phyloP scores from a whole-genome alignment of 2,329 filamentous ascomycete genomes.

The Sodiomyces alkalinus region DNA sequence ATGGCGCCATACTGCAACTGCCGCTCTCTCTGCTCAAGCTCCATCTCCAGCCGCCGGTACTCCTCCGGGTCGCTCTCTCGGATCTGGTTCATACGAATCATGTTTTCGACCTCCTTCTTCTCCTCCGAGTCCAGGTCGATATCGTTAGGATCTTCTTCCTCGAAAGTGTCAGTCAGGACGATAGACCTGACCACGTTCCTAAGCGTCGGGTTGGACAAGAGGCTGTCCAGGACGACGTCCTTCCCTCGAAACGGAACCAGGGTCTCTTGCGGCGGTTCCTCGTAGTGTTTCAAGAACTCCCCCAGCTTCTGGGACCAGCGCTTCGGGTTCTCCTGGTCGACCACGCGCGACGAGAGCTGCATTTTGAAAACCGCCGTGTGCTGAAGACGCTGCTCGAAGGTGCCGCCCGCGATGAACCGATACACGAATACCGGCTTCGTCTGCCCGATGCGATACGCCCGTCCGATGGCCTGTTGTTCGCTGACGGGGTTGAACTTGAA shows the following conservation, averaged over 20 bases:
- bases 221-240: constrained; percentile 42
- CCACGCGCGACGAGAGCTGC: constrained; percentile 62
- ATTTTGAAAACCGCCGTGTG: constrained; percentile 69
- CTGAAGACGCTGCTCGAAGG: constrained; percentile 61
- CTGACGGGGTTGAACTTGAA: constrained; percentile 65
- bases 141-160: constrained; percentile 49
- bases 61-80: constrained; percentile 17
- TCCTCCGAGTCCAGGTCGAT: constrained; percentile 44
- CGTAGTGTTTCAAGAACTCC: constrained; percentile 45
- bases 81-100: constrained; percentile 17
- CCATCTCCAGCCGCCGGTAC: constrained; percentile 12
- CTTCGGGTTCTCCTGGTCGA: constrained; percentile 69
- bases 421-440: constrained; percentile 72
- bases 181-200: constrained; percentile 35
- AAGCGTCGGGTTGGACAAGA: constrained; percentile 22
- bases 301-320: constrained; percentile 43
- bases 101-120: constrained; percentile 32
- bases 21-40: too few relatives aligned
- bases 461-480: constrained; percentile 77
- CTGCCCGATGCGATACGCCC: constrained; percentile 77
- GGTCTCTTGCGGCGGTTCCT: constrained; percentile 32
- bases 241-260: constrained; percentile 40
- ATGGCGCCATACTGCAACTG: too few relatives aligned
- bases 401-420: constrained; percentile 62
- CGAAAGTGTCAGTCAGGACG: constrained; percentile 56